A percentile compares a stretch with the other conserved stretches of the same genome.
These are phyloP conservation scores for Pleochaeta shiraiana DNA, from an alignment of 2,329 filamentous ascomycete genomes.

Conservation along the genomic window DNA sequence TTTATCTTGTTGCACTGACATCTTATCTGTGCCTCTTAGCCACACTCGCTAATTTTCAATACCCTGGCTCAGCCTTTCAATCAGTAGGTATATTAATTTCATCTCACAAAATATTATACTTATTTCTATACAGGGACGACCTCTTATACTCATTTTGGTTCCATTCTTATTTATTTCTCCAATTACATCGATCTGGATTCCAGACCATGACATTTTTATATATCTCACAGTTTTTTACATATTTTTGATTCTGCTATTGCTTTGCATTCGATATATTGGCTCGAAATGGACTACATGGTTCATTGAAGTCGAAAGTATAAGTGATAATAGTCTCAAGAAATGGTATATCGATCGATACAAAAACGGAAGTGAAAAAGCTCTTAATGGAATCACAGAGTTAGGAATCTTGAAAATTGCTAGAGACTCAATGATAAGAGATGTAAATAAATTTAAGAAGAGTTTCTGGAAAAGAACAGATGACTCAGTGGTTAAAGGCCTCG, in stretches of 20 bases:
- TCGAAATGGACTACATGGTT: conserved; percentile 9
- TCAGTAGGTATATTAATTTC: conserved; percentile 4
- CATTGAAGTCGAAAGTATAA: conserved; percentile 5
- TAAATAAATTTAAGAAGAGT: conserved; percentile 5
- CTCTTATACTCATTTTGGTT: conserved; percentile 7
- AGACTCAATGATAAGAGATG: conserved; percentile 8
- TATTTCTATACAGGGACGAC: conserved; percentile 4
- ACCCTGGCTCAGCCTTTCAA: conserved; percentile 8
- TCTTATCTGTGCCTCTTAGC: conserved; percentile 8
- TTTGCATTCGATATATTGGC: conserved; percentile 7
- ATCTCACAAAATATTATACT: background rate
- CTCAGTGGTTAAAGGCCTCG: conserved; percentile 18
- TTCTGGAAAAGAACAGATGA: conserved; percentile 7
- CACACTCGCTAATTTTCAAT: conserved; percentile 9
- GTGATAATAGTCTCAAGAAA: conserved; percentile 6
- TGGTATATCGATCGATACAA: conserved; percentile 7
- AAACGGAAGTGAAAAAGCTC: conserved; percentile 6
- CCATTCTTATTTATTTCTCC: conserved; percentile 9
- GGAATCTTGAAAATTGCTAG: conserved; percentile 9
- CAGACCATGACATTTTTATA: conserved; percentile 6
- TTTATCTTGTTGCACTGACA: conserved; percentile 8
- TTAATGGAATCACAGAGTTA: conserved; percentile 8
- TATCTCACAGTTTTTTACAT: conserved; percentile 8
- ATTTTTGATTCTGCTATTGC: conserved; percentile 7
- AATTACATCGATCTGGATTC: conserved; percentile 7